A percentile compares a stretch with the other conserved stretches of the same genome.
Conservation (phyloP, 2,329 filamentous ascomycete species). For the Stylonectria norvegica region DNA sequence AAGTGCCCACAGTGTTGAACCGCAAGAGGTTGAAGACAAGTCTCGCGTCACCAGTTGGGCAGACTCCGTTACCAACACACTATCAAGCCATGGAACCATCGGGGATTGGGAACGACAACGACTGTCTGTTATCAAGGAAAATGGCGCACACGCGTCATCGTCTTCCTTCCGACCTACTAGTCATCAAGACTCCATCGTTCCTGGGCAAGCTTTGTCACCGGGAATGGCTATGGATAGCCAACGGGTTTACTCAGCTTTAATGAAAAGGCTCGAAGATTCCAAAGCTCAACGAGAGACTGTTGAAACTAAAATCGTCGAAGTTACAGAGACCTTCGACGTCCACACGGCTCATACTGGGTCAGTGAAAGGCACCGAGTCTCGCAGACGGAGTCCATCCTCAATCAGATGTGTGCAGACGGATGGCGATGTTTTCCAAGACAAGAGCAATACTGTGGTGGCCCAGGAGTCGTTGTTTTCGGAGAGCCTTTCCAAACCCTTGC, state of each 20-base stretch:
- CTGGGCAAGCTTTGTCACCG: slow-evolving; percentile 17
- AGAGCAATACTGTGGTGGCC: not conserved
- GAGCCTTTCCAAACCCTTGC: not conserved
- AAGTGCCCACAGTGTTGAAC: slow-evolving; percentile 38
- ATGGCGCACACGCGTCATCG: slow-evolving; percentile 39
- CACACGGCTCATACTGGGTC: not conserved
- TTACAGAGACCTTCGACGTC: too few species aligned
- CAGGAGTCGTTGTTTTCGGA: slow-evolving; percentile 5
- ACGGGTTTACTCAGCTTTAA: slow-evolving; percentile 61
- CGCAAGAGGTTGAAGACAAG: slow-evolving; percentile 45
- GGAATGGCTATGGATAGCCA: slow-evolving; percentile 49
- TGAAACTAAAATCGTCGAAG: too few species aligned
- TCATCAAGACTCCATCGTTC: slow-evolving; percentile 16
- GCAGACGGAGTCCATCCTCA: slow-evolving; percentile 26
- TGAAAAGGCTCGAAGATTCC: slow-evolving; percentile 50
- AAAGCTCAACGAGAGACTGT: slow-evolving; percentile 18
- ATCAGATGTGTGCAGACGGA: slow-evolving; percentile 34
- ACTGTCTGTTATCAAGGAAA: slow-evolving; percentile 63
- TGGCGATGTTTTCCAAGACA: slow-evolving; percentile 32
- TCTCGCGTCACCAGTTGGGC: slow-evolving; percentile 73
- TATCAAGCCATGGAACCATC: slow-evolving; percentile 39
- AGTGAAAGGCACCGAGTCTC: not conserved
- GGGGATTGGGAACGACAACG: slow-evolving; percentile 52
- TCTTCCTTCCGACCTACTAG: slow-evolving; percentile 30
- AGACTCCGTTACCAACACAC: slow-evolving; percentile 57